These are phyloP conservation scores for Penicillium bovifimosum DNA, from an alignment of 495 filamentous ascomycete genomes.

Conservation along the genomic window DNA sequence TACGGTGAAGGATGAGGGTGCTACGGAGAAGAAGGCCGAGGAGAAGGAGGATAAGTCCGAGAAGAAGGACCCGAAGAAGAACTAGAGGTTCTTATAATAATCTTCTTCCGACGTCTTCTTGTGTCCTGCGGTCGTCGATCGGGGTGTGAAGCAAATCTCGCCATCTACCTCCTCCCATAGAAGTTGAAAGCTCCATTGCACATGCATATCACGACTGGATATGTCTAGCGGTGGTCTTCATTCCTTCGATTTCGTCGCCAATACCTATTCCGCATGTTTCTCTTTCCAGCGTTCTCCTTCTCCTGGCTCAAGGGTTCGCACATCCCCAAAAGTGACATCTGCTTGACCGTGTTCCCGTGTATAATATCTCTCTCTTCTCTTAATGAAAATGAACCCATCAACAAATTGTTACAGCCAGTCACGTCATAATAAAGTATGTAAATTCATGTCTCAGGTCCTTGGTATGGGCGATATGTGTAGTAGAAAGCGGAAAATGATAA, in stretches of 20 bases:
- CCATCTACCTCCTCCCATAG: background rate
- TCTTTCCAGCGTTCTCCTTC: slow-evolving; percentile 12
- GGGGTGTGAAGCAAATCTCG: background rate
- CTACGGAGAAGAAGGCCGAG: slow-evolving; percentile 9
- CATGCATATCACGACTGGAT: background rate
- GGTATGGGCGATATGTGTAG: background rate
- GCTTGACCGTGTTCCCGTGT: background rate
- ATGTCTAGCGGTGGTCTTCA: background rate
- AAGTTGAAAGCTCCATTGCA: background rate
- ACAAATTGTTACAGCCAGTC: background rate
- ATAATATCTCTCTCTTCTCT: slow-evolving; percentile 10
- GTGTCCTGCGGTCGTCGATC: background rate
- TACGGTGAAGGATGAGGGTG: slow-evolving; percentile 11
- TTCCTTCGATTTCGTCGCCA: background rate
- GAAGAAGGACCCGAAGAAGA: slow-evolving; percentile 11
- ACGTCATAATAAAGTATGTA: slow-evolving; percentile 3
- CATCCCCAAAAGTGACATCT: slow-evolving; percentile 8
- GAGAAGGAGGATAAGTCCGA: slow-evolving; percentile 12
- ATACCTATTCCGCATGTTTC: slow-evolving; percentile 15
- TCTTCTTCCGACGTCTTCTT: background rate
- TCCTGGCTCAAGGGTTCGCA: slow-evolving; percentile 1
- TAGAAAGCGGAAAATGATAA: background rate
- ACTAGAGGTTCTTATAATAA: slow-evolving; percentile 4
- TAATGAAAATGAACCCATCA: background rate
- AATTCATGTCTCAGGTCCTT: background rate